Evolutionary conservation across 2,329 filamentous ascomycete species (phyloP), one percentile per base, ranked within the genome.

Genomic region (Trichoderma harzianum): DNA sequence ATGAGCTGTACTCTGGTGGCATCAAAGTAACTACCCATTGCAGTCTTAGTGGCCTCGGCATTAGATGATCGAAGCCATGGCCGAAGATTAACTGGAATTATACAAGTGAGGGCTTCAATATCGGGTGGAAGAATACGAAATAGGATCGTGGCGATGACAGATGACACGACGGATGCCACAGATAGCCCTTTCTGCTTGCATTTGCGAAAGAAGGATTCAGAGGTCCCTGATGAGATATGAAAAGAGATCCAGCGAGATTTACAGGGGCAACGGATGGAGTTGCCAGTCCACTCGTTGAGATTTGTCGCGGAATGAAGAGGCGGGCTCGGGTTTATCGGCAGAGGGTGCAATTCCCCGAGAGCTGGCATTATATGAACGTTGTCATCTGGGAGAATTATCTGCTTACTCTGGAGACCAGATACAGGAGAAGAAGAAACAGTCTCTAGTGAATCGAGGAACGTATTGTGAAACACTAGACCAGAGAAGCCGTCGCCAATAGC

Each of bases 401-500:
- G 14, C 24, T 39, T 26, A 18, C 24, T 63, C 16, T 18, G 21
- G 16, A 43, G 11, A 26, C 14, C 1, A 14, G 21, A 6, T 36
- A 34, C 1, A 51, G n/a, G 47, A 28, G 21, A 16, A 39, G 34
- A 63, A 28, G 60, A 28, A 43, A n/a, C 6, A n/a, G 10, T 7
- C 16, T 78, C 73, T 14, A 86, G 72, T 5, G 81, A 82, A 6
- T 75, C 73, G 5, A 82, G 78, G 47, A 87, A 83, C 0, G 79
- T 77, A 10, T 78, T 75, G 69, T 86, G 85, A 72, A 86, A 86
- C 0, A 82, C 78, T 32, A 84, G 79, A 0, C 82, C 83, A 0
- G 83, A 84, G 10, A 76, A 77, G 2, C 85, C 84, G 74, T 87
- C 85, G 3, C 81, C 82, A 64, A 86, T 78, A 3, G 81, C 82